Base-by-base conservation (phyloP, 371 early-diverging fungal species). In the Rhizopus sp. region DNA sequence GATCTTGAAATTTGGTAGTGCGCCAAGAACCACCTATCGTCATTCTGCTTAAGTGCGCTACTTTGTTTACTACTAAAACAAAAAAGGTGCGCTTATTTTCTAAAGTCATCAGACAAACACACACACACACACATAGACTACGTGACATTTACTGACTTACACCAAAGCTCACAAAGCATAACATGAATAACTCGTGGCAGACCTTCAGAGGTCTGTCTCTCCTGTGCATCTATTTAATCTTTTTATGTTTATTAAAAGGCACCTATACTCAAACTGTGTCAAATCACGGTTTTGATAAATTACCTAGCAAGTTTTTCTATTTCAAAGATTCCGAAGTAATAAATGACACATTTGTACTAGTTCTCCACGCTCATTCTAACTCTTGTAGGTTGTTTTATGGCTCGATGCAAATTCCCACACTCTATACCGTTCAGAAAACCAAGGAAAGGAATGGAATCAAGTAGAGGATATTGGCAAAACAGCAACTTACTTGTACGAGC, bases 251-350 rank as follows among this genome's bases (percentile, higher is more conserved):
- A 13, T 23, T 57, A 4, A 55, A 50, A 13, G 45, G 53, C 12
- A 51, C 33, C n/a, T 46, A 46, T 16, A 31, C 47, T 6, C 66
- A 66, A 55, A 69, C 46, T 47, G 68, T 74, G 10, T 57, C 66
- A 42, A 66, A 63, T 48, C 81, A 68, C 12, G 63, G 65, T 12
- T 87, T 91, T 55, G 73, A 77, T 31, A 60, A 55, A 31, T 49
- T 65, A 4, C 88, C 89, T 15, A 70, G 56, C 49, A 75, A 78
- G 59, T 73, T 88, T 42, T 81, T 80, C 60, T 87, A 88, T 68
- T 88, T 91, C 60, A 80, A 78, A 46, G 85, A 84, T 61, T 86
- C 87, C 12, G 75, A 84, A 50, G 90, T 90, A 80, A 66, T 23
- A 23, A 23, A 23, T 23, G 23, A 23, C 2, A 23, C 23, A 23